phyloP scores from a whole-genome alignment of 1,139 yeast genomes.

The Geotrichum fermentans region DNA sequence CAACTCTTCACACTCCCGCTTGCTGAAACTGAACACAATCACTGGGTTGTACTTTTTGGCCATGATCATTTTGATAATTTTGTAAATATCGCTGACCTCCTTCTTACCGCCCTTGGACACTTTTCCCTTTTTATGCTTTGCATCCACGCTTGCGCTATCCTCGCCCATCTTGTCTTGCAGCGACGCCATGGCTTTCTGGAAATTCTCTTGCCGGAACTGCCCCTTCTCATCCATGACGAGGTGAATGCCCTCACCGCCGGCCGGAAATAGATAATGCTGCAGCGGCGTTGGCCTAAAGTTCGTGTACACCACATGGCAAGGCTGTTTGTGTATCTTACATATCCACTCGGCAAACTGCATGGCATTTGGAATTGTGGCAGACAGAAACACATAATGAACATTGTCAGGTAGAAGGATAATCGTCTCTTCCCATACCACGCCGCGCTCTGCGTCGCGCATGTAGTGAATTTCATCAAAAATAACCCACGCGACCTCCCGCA shows the following conservation, averaged over 20 bases:
- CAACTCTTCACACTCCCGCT: slow-evolving; percentile 90
- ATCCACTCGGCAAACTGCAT: slow-evolving; percentile 99
- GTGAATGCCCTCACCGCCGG: slow-evolving; percentile 96
- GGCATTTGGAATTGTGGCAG: slow-evolving; percentile 97
- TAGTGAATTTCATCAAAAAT: slow-evolving; percentile 97
- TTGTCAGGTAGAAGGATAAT: slow-evolving; percentile 95
- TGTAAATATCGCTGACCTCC: slow-evolving; percentile 69
- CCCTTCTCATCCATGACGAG: slow-evolving; percentile 97
- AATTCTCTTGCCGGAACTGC: slow-evolving; percentile 90
- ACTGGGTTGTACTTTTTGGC: slow-evolving; percentile 93
- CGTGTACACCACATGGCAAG: slow-evolving; percentile 97
- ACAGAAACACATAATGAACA: slow-evolving; percentile 77
- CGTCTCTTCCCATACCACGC: slow-evolving; percentile 99
- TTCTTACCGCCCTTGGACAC: slow-evolving; percentile 82
- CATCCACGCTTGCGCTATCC: slow-evolving; percentile 46
- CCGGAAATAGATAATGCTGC: slow-evolving; percentile 94
- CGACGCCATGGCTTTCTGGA: slow-evolving; percentile 96
- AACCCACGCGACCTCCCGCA: slow-evolving; percentile 95
- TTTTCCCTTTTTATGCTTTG: slow-evolving; percentile 59
- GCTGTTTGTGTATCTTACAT: slow-evolving; percentile 88
- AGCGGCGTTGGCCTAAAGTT: slow-evolving; percentile 98
- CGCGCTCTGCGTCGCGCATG: slow-evolving; percentile 93
- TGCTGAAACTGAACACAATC: slow-evolving; percentile 93
- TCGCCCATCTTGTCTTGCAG: slow-evolving; percentile 80
- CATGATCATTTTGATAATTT: slow-evolving; percentile 97